Base-by-base conservation (phyloP, 2,329 filamentous ascomycete species). In the Paramyrothecium sp. region DNA sequence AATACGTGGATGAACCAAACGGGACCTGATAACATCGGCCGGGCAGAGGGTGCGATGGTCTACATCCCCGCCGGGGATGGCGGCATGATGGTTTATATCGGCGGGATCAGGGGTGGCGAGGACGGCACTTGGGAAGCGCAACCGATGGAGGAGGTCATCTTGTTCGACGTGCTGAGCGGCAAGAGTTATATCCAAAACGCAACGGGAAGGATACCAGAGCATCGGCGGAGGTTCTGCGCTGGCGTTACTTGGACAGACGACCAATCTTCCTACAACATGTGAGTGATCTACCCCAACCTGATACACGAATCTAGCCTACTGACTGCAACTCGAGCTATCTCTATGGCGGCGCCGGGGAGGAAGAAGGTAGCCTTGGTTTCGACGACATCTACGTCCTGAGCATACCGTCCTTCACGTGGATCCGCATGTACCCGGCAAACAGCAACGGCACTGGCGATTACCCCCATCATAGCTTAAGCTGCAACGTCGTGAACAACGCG, bases 261-360 rank as follows among this genome's bases (percentile, higher is more conserved):
- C 62, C 74, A 79, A 55, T 85, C 84, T 16, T 86, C 83, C 8
- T 88, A 87, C 64, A 88, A 89, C 61, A 84, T 89, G 82, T 87
- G 64, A 69, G 82, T 71, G 7, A 17, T 46, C 20, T 51, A 17
- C 11, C 22, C 22, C 20, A 41, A 11, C 17, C 5, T 13, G 20
- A 20, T n/a, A 49, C 7, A 21, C 17, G 19, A 13, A 19, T 22
- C 20, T 21, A 16, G 16, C 19, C 20, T 19, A 48, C 62, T 64
- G 21, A 58, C 19, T 23, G 26, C 26, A 30, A 30, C 10, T 12
- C 5, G 57, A 87, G 84, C 38, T 88, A 88, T 61, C 65, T 88
- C 3, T 88, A 87, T 63, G 86, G 86, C 48, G 86, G 86, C 17
- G 74, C 77, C 22, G 78, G 78, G 8, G 77, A 83, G 54, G 73